Base-by-base conservation (phyloP, 768 basidiomycete species). In the Rhizopogon vulgaris region DNA sequence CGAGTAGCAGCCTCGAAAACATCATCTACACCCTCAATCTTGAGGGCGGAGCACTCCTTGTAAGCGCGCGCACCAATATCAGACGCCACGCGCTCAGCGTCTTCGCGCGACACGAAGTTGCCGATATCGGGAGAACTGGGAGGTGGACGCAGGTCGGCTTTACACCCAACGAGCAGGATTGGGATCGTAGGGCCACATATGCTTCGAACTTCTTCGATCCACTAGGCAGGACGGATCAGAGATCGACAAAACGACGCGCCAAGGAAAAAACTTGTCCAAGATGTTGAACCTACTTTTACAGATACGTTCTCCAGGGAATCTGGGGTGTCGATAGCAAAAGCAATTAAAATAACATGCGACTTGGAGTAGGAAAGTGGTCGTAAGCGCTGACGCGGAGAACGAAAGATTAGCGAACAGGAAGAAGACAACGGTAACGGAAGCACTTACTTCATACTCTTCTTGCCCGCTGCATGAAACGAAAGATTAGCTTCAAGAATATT, bases 301-400 rank as follows among this genome's bases (percentile, higher is more conserved):
- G 85, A 79, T 18, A 98, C 95, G 73, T 98, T 97, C 58, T 98
- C 94, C 52, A 98, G 75, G 37, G 93, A 95, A 72, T 98, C 96
- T 22, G 92, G 93, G 36, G 93, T 93, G 71, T 97, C 95, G 62
- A 98, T 84, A 46, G 92, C 82, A 67, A 94, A 99, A 41, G 94
- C 94, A 64, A 99, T 98, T 58, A 99, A 83, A 66, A 99, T 96
- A 63, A 99, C 91, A 70, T 99, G 96, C 54, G 95, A 96, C 75
- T 96, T 92, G 49, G 94, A 93, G 71, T 98, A 98, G 42, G 94
- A 96, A 70, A 99, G 82, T 42, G 96, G 96, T 60, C 96, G 85
- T 62, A 98, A 77, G 58, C 95, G 87, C 87, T 94, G 64, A 39
- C 18, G 17, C 22, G 41, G 25, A n/a, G 17, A 49, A 43, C 11